Evolutionary conservation across 2,329 filamentous ascomycete species (phyloP), one percentile per base, ranked within the genome.

Genomic region (Botrytis sinoallii): DNA sequence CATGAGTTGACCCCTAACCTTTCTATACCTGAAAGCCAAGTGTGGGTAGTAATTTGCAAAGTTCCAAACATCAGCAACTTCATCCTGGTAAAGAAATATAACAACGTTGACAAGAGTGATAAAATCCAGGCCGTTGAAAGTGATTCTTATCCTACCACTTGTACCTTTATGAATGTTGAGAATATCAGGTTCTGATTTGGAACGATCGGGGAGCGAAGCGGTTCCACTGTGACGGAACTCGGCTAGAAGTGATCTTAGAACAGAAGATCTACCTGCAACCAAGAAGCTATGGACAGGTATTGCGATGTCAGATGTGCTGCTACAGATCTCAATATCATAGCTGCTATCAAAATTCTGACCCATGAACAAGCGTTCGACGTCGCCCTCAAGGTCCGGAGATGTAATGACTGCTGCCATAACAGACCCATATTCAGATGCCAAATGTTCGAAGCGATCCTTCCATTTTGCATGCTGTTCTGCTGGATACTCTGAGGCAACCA

Each of bases 211-310:
- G 1, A 92, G 83, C 0, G 86, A 85, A 76, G 86, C 88, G 29
- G 83, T 84, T 29, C 88, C 88, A 1, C 83, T 83, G 25, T 85
- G 83, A 29, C 88, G 86, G 77, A 89, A 88, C 72, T 88, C 84
- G 35, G 87, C 82, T 66, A 97, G 83, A 9, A 86, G 89, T 75
- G 86, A 83, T 73, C 93, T 86, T 20, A 98, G 81, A 1, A 92
- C 83, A 7, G 88, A 83, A 79, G 94, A 97, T 77, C 96, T 88
- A 20, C 89, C 92, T n/a, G 69, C 86, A 14, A 98, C 82, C 8
- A 98, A 85, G 84, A 95, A 97, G 48, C 91, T 89, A 79, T 99
- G 95, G 16, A 93, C 87, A 0, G 96, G 95, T 63, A 99, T 89
- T 65, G 85, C 86, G 38, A 95, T 82, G 7, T 93, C 88, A 0